phyloP scores from a whole-genome alignment of 495 filamentous ascomycete genomes.

The Talaromyces trachyspermus region DNA sequence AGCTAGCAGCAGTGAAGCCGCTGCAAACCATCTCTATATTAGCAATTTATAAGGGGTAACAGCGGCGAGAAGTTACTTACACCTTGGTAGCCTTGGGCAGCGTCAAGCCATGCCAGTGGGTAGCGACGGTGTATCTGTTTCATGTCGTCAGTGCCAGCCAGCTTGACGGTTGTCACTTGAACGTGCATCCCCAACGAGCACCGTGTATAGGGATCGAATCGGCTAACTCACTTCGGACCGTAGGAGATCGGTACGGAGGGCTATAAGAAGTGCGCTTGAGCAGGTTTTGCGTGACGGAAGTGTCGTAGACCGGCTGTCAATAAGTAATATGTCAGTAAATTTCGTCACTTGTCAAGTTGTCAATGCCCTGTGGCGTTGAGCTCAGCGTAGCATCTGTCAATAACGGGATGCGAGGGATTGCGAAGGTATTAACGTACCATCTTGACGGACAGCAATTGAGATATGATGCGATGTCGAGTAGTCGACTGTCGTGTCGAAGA shows the following conservation, averaged over 20 bases:
- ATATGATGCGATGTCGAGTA: too few relatives aligned
- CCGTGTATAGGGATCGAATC: neutral
- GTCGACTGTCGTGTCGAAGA: too few relatives aligned
- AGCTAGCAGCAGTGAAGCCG: slow-evolving; percentile 44
- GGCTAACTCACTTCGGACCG: slow-evolving; percentile 34
- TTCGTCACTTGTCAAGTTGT: neutral
- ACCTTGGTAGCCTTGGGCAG: slow-evolving; percentile 32
- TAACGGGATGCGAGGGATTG: neutral
- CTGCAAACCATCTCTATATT: slow-evolving; percentile 27
- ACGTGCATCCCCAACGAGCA: neutral
- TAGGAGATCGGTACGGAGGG: slow-evolving; percentile 32
- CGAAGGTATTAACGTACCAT: too few relatives aligned
- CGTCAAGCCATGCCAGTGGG: slow-evolving; percentile 46
- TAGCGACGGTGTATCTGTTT: slow-evolving; percentile 44
- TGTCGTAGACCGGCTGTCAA: slow-evolving; percentile 3
- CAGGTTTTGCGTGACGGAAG: slow-evolving; percentile 4
- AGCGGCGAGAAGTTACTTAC: slow-evolving; percentile 32
- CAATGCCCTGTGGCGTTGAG: too few relatives aligned
- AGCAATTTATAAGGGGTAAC: neutral
- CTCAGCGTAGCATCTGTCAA: too few relatives aligned
- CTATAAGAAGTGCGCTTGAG: slow-evolving; percentile 35
- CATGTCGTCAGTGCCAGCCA: slow-evolving; percentile 5
- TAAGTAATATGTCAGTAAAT: neutral
- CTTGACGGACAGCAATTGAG: too few relatives aligned
- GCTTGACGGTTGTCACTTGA: slow-evolving; percentile 7